Base-by-base conservation (phyloP, 2,329 filamentous ascomycete species). In the Scortechinia acanthostroma region DNA sequence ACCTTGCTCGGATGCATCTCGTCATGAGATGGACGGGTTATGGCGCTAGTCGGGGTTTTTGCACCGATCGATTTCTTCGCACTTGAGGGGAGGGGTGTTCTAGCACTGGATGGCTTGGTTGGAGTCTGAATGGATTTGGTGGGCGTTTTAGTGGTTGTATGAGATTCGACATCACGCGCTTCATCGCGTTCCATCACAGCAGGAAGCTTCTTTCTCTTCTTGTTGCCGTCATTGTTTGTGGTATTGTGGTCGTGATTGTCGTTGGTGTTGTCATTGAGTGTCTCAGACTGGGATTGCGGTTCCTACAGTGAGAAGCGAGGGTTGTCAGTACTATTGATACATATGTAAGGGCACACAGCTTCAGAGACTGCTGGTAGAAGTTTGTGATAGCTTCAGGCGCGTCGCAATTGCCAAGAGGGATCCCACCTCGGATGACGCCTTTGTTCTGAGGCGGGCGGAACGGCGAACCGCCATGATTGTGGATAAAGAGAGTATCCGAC, bases 1-100 rank as follows among this genome's bases (percentile, higher is more conserved):
- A 80, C 78, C 58, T 86, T 87, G 68, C 86, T 87, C 5, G 91
- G 91, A 59, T 96, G 91, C 91, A 96, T 96, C 61, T 95, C 90
- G 48, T 83, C 80, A 51, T 75, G 74, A 42, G 84, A 70, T 20
- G 88, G 86, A 19, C 35, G 35, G 6, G 35, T 19, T 6, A 17
- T 17, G 35, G 35, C 10, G 17, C 35, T 40, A 10, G 35, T 40
- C 17, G 35, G 35, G 17, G 35, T 40, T 40, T 19, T 10, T 10
- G 6, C 17, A 6, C 20, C 17, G 10, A 19, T 40, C 13, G 17
- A 17, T 40, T 40, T 10, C 10, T 10, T 10, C 35, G 35, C 13
- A 13, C 20, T 40, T 40, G 35, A 17, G 35, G 14, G 35, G 35
- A 10, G 6, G 20, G 35, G 17, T 40, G 35, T 40, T 19, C 20